Evolutionary conservation across 2,329 filamentous ascomycete species (phyloP), one percentile per base, ranked within the genome.

Genomic region (Stylonectria norvegica): DNA sequence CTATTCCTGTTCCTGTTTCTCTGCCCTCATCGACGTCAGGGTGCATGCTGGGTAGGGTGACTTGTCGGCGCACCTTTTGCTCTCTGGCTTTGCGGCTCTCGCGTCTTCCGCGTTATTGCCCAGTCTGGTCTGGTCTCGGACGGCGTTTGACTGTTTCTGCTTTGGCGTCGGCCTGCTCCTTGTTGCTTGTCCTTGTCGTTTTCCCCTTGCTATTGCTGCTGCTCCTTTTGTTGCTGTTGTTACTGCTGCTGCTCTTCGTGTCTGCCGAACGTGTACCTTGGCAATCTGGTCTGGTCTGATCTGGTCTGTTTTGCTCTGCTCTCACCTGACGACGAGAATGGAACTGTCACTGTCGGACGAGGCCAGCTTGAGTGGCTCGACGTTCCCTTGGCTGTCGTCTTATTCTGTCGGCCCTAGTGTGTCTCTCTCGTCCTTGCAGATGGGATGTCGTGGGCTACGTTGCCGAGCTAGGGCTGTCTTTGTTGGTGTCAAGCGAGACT

Each of bases 31-130:
- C 28, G 47, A 47, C 41, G 40, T 52, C 33, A 55, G 38, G 44
- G 22, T 37, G 46, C 47, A 44, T 52, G 45, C 45, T 52, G 43
- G 54, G 45, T 54, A 55, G 53, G 49, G 52, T 55, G 53, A 53
- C 44, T 43, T 45, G 43, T 54, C 41, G 40, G 44, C 43, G 42
- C 42, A 54, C 44, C 29, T 42, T 10, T 53, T 48, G 49, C 50
- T 56, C 48, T 49, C 50, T 41, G 31, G 18, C 23, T 46, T 43
- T 23, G n/a, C 33, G 40, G 32, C n/a, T n/a, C n/a, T n/a, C n/a
- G n/a, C n/a, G n/a, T n/a, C n/a, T n/a, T n/a, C n/a, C 40, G 42
- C 41, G 40, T 42, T 50, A 47, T 45, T 34, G 38, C 34, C 27
- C 36, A 42, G 18, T 20, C 25, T 30, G 39, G n/a, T n/a, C n/a